A percentile compares a stretch with the other conserved stretches of the same genome.
Conservation (phyloP, 2,329 filamentous ascomycete genomes). For the Penicillium sp. region DNA sequence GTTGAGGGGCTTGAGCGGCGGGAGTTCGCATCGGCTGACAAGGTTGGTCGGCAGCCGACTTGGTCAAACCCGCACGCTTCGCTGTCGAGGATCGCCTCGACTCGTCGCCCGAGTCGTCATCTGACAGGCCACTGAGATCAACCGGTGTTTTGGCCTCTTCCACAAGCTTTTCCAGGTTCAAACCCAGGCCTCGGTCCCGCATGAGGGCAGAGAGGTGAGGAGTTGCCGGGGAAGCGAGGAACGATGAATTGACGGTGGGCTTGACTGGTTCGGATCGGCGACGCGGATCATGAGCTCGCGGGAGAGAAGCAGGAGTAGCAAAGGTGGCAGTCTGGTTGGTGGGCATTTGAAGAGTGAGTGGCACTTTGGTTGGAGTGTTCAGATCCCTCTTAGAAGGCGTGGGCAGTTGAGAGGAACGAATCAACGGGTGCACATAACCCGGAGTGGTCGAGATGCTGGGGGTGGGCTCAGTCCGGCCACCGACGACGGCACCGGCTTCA, state of each 20-base stretch:
- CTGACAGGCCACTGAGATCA: conserved; percentile 37
- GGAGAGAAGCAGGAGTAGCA: conserved; percentile 19
- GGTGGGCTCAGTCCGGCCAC: conserved; percentile 30
- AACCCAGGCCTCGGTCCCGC: conserved; percentile 55
- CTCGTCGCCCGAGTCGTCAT: conserved; percentile 36
- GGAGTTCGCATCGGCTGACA: conserved; percentile 53
- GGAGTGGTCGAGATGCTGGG: conserved; percentile 30
- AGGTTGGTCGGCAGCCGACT: conserved; percentile 22
- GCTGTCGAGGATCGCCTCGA: conserved; percentile 11
- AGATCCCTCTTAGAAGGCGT: conserved; percentile 9
- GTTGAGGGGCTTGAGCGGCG: conserved; percentile 48
- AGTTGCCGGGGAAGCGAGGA: conserved; percentile 53
- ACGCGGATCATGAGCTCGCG: conserved; percentile 1
- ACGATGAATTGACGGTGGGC: conserved; percentile 36
- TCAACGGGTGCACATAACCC: conserved; percentile 58
- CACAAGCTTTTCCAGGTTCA: conserved; percentile 56
- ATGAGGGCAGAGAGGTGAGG: conserved; percentile 64
- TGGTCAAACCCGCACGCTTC: conserved; percentile 14
- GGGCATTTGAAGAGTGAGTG: too few relatives aligned
- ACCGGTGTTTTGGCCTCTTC: conserved; percentile 47
- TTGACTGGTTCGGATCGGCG: conserved; percentile 16
- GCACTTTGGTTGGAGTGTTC: conserved; percentile 22
- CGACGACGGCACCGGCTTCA: conserved; percentile 48
- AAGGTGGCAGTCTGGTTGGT: too few relatives aligned
- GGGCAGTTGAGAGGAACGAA: conserved; percentile 39